Percentiles rank a stretch among this genome's conserved stretches.
phyloP scores from a whole-genome alignment of 2,329 filamentous ascomycete genomes.

The Sordariomycetes sp. region DNA sequence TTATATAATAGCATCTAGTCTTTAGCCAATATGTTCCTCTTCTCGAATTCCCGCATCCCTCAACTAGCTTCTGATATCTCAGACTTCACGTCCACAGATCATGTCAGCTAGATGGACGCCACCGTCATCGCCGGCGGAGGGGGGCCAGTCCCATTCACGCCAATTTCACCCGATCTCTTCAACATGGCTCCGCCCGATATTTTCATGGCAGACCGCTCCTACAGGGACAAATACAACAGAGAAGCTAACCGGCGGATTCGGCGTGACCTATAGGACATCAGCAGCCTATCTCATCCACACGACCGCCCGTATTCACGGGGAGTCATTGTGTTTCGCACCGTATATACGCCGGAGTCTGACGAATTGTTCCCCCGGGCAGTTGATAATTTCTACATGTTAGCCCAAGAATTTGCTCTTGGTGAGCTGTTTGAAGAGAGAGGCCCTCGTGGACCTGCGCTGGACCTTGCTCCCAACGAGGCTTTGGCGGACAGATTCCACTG shows the following conservation, averaged over 20 bases:
- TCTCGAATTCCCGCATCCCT: too few relatives aligned
- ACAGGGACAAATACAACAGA: background rate
- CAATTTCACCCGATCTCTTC: too few relatives aligned
- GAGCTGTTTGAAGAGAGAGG: background rate
- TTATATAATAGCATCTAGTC: too few relatives aligned
- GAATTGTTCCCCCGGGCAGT: background rate
- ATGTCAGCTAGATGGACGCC: too few relatives aligned
- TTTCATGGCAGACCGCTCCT: background rate
- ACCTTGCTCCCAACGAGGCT: background rate
- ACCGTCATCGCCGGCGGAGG: too few relatives aligned
- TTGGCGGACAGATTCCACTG: background rate
- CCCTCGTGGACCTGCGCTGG: background rate
- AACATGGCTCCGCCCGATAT: background rate
- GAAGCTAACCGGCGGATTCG: background rate
- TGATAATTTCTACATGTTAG: background rate
- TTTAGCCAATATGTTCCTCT: too few relatives aligned
- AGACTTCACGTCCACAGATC: too few relatives aligned
- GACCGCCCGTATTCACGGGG: background rate
- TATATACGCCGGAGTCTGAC: background rate
- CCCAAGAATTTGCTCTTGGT: background rate
- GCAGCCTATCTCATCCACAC: background rate
- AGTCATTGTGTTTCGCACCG: background rate
- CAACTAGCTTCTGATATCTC: too few relatives aligned
- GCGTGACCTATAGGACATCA: background rate
- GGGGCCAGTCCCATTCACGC: too few relatives aligned